Evolutionary conservation across 23 red algal genomes (phyloP).

Genomic region (Gracilaria gracilis): DNA sequence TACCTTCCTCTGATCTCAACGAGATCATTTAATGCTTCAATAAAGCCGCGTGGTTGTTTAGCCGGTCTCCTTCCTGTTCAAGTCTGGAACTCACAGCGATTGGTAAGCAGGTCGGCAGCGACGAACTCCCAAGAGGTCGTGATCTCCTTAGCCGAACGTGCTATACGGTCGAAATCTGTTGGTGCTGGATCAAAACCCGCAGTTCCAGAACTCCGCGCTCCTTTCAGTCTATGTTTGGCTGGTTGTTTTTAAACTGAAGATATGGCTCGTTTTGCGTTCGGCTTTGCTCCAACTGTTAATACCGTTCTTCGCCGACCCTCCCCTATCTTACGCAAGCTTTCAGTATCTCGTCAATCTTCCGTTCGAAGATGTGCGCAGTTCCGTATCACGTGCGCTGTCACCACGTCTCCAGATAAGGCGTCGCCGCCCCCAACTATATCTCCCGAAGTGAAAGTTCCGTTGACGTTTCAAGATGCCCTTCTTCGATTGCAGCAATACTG

Average conservation of each 20-base stretch:
- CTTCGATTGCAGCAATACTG: slow-evolving; percentile 91
- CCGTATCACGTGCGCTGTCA: neutral
- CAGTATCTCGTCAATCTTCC: neutral
- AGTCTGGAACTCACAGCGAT: too few species aligned
- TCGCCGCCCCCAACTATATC: neutral
- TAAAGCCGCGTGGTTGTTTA: too few species aligned
- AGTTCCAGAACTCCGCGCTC: neutral
- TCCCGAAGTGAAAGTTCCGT: neutral
- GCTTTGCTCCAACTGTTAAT: slow-evolving; percentile 24
- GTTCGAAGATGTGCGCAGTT: neutral
- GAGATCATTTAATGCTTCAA: too few species aligned
- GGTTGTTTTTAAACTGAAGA: neutral
- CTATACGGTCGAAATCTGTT: neutral
- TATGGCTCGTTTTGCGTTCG: slow-evolving; percentile 20
- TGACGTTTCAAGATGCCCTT: slow-evolving; percentile 93
- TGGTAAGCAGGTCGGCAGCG: too few species aligned
- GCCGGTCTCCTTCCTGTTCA: too few species aligned
- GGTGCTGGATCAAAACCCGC: too few species aligned
- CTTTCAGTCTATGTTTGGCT: neutral
- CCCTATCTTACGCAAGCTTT: slow-evolving; percentile 14
- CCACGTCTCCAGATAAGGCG: slow-evolving; percentile 7
- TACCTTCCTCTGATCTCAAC: too few species aligned
- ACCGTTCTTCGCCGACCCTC: slow-evolving; percentile 13
- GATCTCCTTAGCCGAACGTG: neutral
- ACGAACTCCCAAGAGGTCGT: too few species aligned